Base-by-base conservation (phyloP, 2,329 filamentous ascomycete genomes). In the Xylaria sp. region DNA sequence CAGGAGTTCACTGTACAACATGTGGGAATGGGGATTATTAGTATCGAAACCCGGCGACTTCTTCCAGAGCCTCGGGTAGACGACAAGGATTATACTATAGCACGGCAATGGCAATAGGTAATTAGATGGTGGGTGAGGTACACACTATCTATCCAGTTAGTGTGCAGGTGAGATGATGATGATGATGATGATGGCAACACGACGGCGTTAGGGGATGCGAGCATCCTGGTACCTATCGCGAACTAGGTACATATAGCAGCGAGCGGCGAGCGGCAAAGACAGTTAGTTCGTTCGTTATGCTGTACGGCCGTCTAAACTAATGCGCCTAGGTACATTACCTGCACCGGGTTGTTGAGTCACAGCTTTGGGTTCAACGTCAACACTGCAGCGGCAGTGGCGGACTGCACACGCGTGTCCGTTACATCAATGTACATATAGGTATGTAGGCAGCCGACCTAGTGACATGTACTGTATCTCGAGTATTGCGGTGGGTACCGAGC, bases 121-220 rank as follows among this genome's bases (percentile, higher is more conserved):
- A 53, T 57, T 61, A 30, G 41, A 23, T 20, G 32, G 28, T 43
- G 18, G 45, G 50, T 25, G 43, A 60, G 39, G 41, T 23, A 56
- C 30, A 43, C 20, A 10, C 2, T n/a, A n/a, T n/a, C n/a, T n/a
- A n/a, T n/a, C 12, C 12, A 39, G 34, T 4, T 39, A 39, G 36
- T 15, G 36, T 36, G 28, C 15, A 13, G 23, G 23, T 59, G 34
- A 43, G 60, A 58, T 50, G 62, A 63, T 58, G 68, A 68, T 61
- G 62, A 59, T 41, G 60, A 58, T 50, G 62, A 63, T 58, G 68
- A 68, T 61, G 62, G 62, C 48, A 53, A 63, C 46, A 68, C 59
- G 63, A 53, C 66, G 68, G 62, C 62, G 66, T 66, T 63, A 61
- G 36, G 41, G 56, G 53, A 52, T 39, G 61, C 23, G 3, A 3